These are phyloP conservation scores for Leccinum solheimii DNA, from an alignment of 1,284 basidiomycete genomes.

Conservation along the genomic window DNA sequence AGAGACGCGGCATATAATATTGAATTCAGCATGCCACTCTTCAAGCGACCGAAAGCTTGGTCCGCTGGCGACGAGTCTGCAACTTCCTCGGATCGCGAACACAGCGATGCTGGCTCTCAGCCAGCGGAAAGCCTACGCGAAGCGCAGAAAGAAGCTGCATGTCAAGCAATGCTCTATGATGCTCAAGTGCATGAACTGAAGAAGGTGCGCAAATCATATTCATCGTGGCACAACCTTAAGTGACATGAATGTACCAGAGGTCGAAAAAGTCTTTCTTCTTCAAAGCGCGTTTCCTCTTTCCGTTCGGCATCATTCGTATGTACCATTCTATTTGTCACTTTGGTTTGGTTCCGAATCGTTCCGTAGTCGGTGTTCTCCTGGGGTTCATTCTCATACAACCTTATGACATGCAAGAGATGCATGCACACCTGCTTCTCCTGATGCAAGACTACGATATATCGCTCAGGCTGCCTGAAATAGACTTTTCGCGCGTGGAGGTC, in stretches of 20 bases:
- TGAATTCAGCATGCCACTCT: conserved; percentile 20
- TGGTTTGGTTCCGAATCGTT: conserved; percentile 3
- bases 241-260: conserved; percentile 9
- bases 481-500: conserved; percentile 61
- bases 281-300: conserved; percentile 46
- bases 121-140: conserved; percentile 4
- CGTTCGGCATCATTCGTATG: conserved; percentile 49
- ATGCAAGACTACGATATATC: conserved; percentile 60
- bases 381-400: conserved; percentile 64
- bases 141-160: conserved; percentile 21
- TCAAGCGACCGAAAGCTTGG: conserved; percentile 26
- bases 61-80: conserved; percentile 13
- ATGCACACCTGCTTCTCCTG: conserved; percentile 51
- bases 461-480: conserved; percentile 58
- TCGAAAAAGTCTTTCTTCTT: conserved; percentile 29
- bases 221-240: not conserved
- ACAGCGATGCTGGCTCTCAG: conserved; percentile 1
- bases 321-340: not conserved
- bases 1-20: not conserved
- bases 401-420: conserved; percentile 58
- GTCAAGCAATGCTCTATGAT: conserved; percentile 23
- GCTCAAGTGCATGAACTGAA: conserved; percentile 28
- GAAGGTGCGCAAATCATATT: conserved; percentile 16
- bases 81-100: conserved; percentile 20
- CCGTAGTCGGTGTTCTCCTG: conserved; percentile 62